Evolutionary conservation across 1,139 yeast species (phyloP).

Genomic region (Candida mesenterica): DNA sequence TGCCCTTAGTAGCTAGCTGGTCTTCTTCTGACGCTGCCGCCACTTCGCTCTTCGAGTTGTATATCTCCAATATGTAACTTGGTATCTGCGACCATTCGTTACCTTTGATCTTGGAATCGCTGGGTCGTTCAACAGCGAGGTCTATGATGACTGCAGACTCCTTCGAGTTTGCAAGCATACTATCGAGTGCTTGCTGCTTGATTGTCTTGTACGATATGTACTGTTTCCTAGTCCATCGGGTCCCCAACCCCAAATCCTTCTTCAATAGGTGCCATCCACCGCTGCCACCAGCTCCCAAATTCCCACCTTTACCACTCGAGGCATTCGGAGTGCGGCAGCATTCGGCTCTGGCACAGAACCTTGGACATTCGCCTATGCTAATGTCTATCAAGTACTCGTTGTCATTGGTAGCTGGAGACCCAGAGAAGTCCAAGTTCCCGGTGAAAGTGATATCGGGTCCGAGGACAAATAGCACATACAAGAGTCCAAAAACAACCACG

Average conservation of each 20-base stretch:
- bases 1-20: no score
- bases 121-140: conserved; percentile 30
- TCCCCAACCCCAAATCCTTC: conserved; percentile 39
- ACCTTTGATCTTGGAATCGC: conserved; percentile 32
- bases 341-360: conserved; percentile 22
- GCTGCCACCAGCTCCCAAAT: conserved; percentile 18
- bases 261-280: conserved; percentile 39
- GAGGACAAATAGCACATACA: conserved; percentile 22
- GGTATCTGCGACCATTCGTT: conserved; percentile 34
- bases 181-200: conserved; percentile 21
- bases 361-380: conserved; percentile 31
- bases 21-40: no score
- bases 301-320: conserved; percentile 30
- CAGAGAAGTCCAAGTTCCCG: conserved; percentile 30
- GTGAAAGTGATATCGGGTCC: conserved; percentile 29
- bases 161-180: conserved; percentile 6
- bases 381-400: conserved; percentile 39
- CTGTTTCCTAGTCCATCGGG: conserved; percentile 31
- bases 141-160: conserved; percentile 32
- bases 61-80: conserved; percentile 26
- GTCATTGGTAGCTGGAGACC: conserved; percentile 41
- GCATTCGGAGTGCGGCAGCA: conserved; percentile 34
- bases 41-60: conserved; percentile 21
- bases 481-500: conserved; percentile 1
- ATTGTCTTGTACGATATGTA: conserved; percentile 35